These are phyloP conservation scores for Acer yangbiense DNA, from an alignment of 345 rosid genomes.

Conservation along the genomic window DNA sequence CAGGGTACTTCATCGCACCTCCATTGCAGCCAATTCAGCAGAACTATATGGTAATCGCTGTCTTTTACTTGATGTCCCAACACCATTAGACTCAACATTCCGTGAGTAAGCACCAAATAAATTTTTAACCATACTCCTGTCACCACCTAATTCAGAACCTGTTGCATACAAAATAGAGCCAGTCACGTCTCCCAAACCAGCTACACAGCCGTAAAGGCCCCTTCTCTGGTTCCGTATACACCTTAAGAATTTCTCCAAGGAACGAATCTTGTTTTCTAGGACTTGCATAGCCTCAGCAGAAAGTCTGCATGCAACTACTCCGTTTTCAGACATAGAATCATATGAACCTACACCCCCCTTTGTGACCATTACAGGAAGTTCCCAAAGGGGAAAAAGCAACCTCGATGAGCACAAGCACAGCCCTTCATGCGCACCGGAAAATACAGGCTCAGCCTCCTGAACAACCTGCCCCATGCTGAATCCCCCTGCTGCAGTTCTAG, in stretches of 20 bases:
- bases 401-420: slow-evolving; percentile 92
- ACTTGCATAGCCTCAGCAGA: slow-evolving; percentile 77
- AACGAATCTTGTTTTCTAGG: slow-evolving; percentile 83
- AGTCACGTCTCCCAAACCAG: slow-evolving; percentile 81
- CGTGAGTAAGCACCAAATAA: slow-evolving; percentile 69
- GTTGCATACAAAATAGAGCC: slow-evolving; percentile 89
- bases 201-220: slow-evolving; percentile 95
- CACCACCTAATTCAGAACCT: slow-evolving; percentile 71
- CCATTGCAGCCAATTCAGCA: slow-evolving; percentile 92
- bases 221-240: slow-evolving; percentile 91
- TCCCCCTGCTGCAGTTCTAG: slow-evolving; percentile 87
- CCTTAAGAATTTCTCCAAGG: slow-evolving; percentile 82
- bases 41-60: slow-evolving; percentile 81
- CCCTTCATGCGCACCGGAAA: slow-evolving; percentile 95
- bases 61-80: slow-evolving; percentile 73
- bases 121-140: slow-evolving; percentile 72
- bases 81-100: slow-evolving; percentile 60
- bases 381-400: slow-evolving; percentile 94
- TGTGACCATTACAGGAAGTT: slow-evolving; percentile 73
- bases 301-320: slow-evolving; percentile 74
- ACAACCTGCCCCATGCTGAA: slow-evolving; percentile 99
- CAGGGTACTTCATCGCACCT: slow-evolving; percentile 51
- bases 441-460: slow-evolving; percentile 93
- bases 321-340: slow-evolving; percentile 51
- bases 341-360: slow-evolving; percentile 49